phyloP scores from a whole-genome alignment of 2,329 filamentous ascomycete species.

The Pseudogymnoascus verrucosus region DNA sequence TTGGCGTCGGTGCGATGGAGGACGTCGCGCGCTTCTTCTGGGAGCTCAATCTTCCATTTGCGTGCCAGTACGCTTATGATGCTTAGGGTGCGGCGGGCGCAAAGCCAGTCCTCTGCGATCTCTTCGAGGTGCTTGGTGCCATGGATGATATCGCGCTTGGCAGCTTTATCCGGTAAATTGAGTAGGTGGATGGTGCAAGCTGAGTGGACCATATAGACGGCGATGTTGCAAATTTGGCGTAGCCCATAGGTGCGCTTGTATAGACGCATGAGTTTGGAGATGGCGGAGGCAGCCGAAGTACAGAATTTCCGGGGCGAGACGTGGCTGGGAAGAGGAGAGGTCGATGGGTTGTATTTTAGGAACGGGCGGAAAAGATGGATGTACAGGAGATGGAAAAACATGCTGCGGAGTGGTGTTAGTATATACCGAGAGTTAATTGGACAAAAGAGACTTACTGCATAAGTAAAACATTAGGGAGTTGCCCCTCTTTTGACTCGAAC shows the following conservation, averaged over 20 bases:
- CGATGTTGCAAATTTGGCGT: conserved; percentile 91
- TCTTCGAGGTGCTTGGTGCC: conserved; percentile 89
- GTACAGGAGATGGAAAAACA: conserved; percentile 95
- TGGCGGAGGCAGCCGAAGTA: conserved; percentile 78
- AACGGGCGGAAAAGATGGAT: conserved; percentile 95
- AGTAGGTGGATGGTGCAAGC: conserved; percentile 92
- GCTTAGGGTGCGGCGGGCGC: conserved; percentile 73
- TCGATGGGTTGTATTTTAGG: conserved; percentile 74
- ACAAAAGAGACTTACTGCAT: conserved; percentile 36
- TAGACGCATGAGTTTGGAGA: conserved; percentile 87
- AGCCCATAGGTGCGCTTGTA: conserved; percentile 91
- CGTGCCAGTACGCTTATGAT: conserved; percentile 77
- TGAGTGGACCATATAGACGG: conserved; percentile 89
- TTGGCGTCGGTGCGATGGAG: conserved; percentile 72
- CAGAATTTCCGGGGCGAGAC: conserved; percentile 88
- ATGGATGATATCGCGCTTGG: conserved; percentile 80
- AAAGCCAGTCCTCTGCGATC: conserved; percentile 91
- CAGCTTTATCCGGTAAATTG: conserved; percentile 86
- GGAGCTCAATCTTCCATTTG: conserved; percentile 86
- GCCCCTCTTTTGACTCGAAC: conserved; percentile 81
- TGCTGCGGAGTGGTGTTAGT: conserved; percentile 44
- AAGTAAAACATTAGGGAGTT: conserved; percentile 71
- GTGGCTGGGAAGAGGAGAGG: conserved; percentile 75
- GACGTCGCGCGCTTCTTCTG: conserved; percentile 70
- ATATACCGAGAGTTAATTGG: neutral